These are phyloP conservation scores for Zopfia rhizophila DNA, from an alignment of 2,329 filamentous ascomycete genomes.

Conservation along the genomic window DNA sequence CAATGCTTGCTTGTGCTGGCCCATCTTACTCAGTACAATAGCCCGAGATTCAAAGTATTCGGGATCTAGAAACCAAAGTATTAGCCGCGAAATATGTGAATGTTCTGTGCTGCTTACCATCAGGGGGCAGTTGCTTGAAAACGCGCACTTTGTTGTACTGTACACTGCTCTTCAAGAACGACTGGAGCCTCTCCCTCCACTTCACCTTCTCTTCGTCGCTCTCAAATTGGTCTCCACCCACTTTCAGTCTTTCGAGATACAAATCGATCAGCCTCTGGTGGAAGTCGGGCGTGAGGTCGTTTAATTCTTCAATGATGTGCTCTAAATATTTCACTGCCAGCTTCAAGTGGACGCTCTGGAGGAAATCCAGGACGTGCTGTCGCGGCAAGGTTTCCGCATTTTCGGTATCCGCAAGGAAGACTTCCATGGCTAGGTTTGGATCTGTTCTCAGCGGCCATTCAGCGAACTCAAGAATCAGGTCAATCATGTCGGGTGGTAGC, in stretches of 20 bases:
- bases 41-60: slow-evolving; percentile 90
- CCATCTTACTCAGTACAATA: slow-evolving; percentile 93
- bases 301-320: slow-evolving; percentile 87
- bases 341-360: slow-evolving; percentile 73
- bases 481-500: slow-evolving; percentile 85
- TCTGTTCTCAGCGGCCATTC: slow-evolving; percentile 84
- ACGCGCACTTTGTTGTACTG: slow-evolving; percentile 85
- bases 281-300: slow-evolving; percentile 84
- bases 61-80: slow-evolving; percentile 66
- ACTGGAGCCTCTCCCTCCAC: slow-evolving; percentile 74
- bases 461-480: slow-evolving; percentile 90
- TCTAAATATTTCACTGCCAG: slow-evolving; percentile 87
- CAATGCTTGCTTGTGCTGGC: slow-evolving; percentile 92
- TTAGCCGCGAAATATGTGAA: slow-evolving; percentile 7
- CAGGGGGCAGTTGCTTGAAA: slow-evolving; percentile 79
- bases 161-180: slow-evolving; percentile 78
- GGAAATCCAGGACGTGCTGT: slow-evolving; percentile 77
- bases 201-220: slow-evolving; percentile 50
- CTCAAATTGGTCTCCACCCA: slow-evolving; percentile 37
- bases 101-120: slow-evolving; percentile 67
- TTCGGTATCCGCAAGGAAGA: slow-evolving; percentile 92
- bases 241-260: slow-evolving; percentile 67
- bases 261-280: slow-evolving; percentile 85
- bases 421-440: slow-evolving; percentile 83
- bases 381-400: slow-evolving; percentile 92